Conservation (phyloP, 2,329 filamentous ascomycete genomes). For the Coniochaeta sp. region DNA sequence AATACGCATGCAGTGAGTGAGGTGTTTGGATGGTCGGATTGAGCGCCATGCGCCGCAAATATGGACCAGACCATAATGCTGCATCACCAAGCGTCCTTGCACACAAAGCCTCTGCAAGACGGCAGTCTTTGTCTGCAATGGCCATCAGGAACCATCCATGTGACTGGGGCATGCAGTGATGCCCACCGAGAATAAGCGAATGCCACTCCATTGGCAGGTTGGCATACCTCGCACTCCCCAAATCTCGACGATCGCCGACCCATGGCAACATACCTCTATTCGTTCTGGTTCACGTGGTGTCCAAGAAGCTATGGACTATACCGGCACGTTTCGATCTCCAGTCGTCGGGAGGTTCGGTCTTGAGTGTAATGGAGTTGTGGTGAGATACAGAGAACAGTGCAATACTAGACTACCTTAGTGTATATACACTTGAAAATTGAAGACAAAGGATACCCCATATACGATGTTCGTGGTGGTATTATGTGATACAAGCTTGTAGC, state of each 20-base stretch:
- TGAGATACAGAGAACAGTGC: not conserved
- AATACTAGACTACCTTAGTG: not conserved
- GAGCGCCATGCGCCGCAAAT: not conserved
- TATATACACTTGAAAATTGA: not conserved
- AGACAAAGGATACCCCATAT: not conserved
- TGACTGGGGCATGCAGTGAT: not conserved
- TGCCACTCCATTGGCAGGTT: not conserved
- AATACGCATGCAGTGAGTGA: slow-evolving; percentile 75
- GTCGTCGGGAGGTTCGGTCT: not conserved
- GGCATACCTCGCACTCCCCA: not conserved
- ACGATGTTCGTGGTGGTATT: not conserved
- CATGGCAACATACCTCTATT: not conserved
- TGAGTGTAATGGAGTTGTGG: not conserved
- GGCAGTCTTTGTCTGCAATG: not conserved
- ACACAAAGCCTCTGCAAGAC: not conserved
- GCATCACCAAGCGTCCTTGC: not conserved
- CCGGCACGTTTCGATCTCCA: not conserved
- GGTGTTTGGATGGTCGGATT: slow-evolving; percentile 74
- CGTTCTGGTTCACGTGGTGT: not conserved
- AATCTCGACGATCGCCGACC: not conserved
- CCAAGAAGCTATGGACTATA: not conserved
- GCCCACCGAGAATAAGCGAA: not conserved
- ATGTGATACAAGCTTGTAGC: not conserved
- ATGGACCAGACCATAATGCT: not conserved
- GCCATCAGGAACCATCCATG: not conserved